Evolutionary conservation across 2,329 filamentous ascomycete genomes (phyloP).

Genomic region (Colletotrichum godetiae): DNA sequence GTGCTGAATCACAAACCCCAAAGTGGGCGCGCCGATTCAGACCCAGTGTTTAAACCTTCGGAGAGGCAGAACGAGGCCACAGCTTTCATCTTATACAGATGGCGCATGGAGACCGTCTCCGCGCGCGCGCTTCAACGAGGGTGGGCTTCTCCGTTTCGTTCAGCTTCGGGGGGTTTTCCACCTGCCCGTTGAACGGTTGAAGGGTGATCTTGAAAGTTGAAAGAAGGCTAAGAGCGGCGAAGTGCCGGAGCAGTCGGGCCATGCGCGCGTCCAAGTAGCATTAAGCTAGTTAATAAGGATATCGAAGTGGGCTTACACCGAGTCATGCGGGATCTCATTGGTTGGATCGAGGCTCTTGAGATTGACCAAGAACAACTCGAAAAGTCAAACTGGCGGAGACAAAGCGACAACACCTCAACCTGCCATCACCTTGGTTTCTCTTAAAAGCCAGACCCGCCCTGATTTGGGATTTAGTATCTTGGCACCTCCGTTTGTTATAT

Average conservation of each 20-base stretch:
- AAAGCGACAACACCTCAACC: background rate
- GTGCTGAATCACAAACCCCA: background rate
- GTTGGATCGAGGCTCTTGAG: background rate
- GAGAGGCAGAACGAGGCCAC: background rate
- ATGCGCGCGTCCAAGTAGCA: background rate
- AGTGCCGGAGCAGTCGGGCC: conserved; percentile 20
- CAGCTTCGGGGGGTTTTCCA: background rate
- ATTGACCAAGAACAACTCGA: conserved; percentile 24
- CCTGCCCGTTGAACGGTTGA: background rate
- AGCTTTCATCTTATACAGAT: conserved; percentile 14
- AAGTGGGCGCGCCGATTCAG: background rate
- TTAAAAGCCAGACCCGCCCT: conserved; percentile 15
- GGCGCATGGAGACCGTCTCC: background rate
- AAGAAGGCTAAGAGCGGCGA: background rate
- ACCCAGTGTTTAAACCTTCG: conserved; percentile 27
- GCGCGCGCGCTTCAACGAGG: conserved; percentile 6
- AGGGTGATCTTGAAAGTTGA: background rate
- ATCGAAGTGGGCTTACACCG: conserved; percentile 4
- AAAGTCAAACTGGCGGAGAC: conserved; percentile 18
- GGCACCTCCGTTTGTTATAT: conserved; percentile 5
- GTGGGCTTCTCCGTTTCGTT: background rate
- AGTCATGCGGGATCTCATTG: conserved; percentile 27
- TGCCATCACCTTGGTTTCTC: conserved; percentile 12
- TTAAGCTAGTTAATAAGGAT: conserved; percentile 17
- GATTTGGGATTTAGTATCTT: conserved; percentile 18